Evolutionary conservation across 345 rosid species (phyloP), one percentile per base, ranked within the genome.

Genomic region (Eucalyptus globulus): DNA sequence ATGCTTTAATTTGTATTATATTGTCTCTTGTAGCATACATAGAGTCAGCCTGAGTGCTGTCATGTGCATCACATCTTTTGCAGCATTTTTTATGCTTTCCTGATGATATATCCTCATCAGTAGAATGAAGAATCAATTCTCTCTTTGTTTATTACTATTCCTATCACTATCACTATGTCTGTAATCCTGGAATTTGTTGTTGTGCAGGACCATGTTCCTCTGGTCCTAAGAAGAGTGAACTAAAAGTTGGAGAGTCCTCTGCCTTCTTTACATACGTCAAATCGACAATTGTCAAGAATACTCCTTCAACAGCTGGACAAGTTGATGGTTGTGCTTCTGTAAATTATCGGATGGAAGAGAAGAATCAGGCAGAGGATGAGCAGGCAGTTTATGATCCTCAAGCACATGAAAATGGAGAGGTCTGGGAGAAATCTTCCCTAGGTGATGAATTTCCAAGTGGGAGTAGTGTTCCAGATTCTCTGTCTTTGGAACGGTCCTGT

Each of bases 231-330:
- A 97, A 95, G 92, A 95, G 97, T 90, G 93, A 95, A 90, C 93
- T 95, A 87, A 93, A 92, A 93, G 93, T 95, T 87, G 99, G 99
- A 14, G 98, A 93, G 91, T 98, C 99, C 7, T 98, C 99, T 21
- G 99, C 99, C 87, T 98, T 98, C 94, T 97, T 97, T 88, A 95
- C 98, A 72, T 98, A 98, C 31, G 98, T 95, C 69, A 98, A 97
- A 91, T 94, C 98, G 50, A 91, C 90, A 90, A 92, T 93, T 58
- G 88, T 87, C 8, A 95, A 90, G 89, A 92, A 44, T 76, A 90
- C n/a, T 89, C 51, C 91, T 86, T 89, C 88, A 50, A 92, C 89
- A 51, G 45, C 83, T 88, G 87, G 90, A 26, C 87, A 45, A 86
- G 72, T 53, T 31, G 93, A 91, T 31, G 94, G 91, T 67, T 89